Evolutionary conservation across 1,284 basidiomycete genomes (phyloP).

Genomic region (Wallemia hederae): DNA sequence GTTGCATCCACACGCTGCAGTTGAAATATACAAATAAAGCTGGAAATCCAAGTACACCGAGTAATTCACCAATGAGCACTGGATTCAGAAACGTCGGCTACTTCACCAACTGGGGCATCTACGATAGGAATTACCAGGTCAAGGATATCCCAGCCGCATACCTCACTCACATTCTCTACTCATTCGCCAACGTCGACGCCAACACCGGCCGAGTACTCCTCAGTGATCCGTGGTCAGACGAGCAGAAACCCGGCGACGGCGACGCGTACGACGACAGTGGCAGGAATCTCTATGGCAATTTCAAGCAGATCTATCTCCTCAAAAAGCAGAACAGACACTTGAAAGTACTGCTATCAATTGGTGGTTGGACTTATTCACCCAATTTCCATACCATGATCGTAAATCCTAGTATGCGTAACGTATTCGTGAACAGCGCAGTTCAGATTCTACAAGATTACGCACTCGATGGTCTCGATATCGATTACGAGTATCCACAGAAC

Average conservation of each 20-base stretch:
- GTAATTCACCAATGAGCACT: background rate
- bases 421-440: slow-evolving; percentile 14
- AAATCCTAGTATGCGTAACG: slow-evolving; percentile 7
- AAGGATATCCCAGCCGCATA: slow-evolving; percentile 10
- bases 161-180: slow-evolving; percentile 16
- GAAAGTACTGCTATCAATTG: slow-evolving; percentile 16
- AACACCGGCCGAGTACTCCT: slow-evolving; percentile 13
- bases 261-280: slow-evolving; percentile 12
- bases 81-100: slow-evolving; percentile 6
- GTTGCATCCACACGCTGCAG: no score
- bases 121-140: slow-evolving; percentile 10
- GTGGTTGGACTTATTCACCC: slow-evolving; percentile 14
- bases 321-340: slow-evolving; percentile 15
- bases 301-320: slow-evolving; percentile 13
- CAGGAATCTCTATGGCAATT: slow-evolving; percentile 14
- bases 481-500: slow-evolving; percentile 18
- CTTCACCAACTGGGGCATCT: slow-evolving; percentile 16
- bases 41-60: background rate
- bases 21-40: no score
- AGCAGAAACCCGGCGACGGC: slow-evolving; percentile 10
- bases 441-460: slow-evolving; percentile 17
- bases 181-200: slow-evolving; percentile 15
- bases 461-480: slow-evolving; percentile 17
- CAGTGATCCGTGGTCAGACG: slow-evolving; percentile 16
- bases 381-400: slow-evolving; percentile 8